Evolutionary conservation across 106 monocot species (phyloP), one percentile per base, ranked within the genome.

Genomic region (Dioscorea dumetorum): DNA sequence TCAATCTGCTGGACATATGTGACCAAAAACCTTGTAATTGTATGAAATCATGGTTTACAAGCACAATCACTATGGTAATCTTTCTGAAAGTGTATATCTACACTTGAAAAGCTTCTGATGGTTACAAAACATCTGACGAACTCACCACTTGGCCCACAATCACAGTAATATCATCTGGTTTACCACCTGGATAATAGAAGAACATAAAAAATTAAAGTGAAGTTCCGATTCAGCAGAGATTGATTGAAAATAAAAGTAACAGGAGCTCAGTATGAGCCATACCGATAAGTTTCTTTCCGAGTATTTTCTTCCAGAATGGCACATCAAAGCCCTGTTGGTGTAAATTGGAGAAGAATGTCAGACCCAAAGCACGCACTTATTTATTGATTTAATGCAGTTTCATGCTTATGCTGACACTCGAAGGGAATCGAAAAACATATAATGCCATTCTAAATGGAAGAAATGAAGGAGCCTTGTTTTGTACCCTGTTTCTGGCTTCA

Each of bases 151-250:
- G 49, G 15, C 82, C 88, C 8, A 95, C 88, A 50, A 95, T 82
- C 31, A 95, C 95, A 3, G 95, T 95, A 16, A 91, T 86, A 70
- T 95, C 95, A 73, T 95, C 95, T 35, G 67, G 83, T 72, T 95
- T 91, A 71, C 95, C 95, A 66, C 95, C 95, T 95, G 68, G 0
- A 23, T 50, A 66, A 66, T 20, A 22, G 9, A 41, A 16, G 48
- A 21, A 18, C 35, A 33, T 35, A 0, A 64, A 7, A 48, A n/a
- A 8, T n/a, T 6, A 22, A 67, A 35, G 50, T 12, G 52, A 11
- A 20, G 15, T 53, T 9, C 28, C 15, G 20, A 6, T 15, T 41
- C 41, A 41, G 0, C 10, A 41, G 5, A 10, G 41, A 41, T 41
- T 10, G 11, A 28, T 28, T 18, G 16, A 18, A 15, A 12, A 17